Evolutionary conservation across 345 rosid species (phyloP).

Genomic region (Excoecaria agallocha): DNA sequence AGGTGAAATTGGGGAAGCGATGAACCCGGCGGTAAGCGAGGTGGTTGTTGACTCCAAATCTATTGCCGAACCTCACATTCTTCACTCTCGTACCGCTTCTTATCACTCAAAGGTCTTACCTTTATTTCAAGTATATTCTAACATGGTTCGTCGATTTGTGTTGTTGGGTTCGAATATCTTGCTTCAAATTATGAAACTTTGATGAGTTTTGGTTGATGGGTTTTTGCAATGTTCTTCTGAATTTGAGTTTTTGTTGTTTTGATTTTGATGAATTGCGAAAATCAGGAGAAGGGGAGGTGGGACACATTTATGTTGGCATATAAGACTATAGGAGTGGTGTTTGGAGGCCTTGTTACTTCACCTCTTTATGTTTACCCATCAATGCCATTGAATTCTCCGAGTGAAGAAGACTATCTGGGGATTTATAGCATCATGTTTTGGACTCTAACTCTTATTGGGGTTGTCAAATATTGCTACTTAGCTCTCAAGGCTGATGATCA

Average conservation of each 20-base stretch:
- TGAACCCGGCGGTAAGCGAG: not conserved
- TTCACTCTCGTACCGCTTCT: not conserved
- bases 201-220: conserved; percentile 2
- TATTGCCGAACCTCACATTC: not conserved
- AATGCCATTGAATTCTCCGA: conserved; percentile 56
- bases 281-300: conserved; percentile 36
- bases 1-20: not conserved
- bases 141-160: not conserved
- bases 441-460: conserved; percentile 65
- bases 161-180: not conserved
- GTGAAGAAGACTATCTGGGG: conserved; percentile 62
- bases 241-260: not conserved
- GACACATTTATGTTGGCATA: conserved; percentile 42
- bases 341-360: conserved; percentile 74
- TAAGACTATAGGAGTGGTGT: conserved; percentile 66
- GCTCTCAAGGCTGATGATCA: conserved; percentile 68
- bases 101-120: not conserved
- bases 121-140: too few relatives aligned
- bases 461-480: conserved; percentile 46
- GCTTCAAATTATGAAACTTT: not conserved
- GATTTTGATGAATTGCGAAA: not conserved
- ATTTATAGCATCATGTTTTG: conserved; percentile 64
- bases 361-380: conserved; percentile 66
- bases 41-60: not conserved
- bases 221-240: not conserved